phyloP scores from a whole-genome alignment of 2,329 filamentous ascomycete genomes.

The Dendrostoma leiphaemia region DNA sequence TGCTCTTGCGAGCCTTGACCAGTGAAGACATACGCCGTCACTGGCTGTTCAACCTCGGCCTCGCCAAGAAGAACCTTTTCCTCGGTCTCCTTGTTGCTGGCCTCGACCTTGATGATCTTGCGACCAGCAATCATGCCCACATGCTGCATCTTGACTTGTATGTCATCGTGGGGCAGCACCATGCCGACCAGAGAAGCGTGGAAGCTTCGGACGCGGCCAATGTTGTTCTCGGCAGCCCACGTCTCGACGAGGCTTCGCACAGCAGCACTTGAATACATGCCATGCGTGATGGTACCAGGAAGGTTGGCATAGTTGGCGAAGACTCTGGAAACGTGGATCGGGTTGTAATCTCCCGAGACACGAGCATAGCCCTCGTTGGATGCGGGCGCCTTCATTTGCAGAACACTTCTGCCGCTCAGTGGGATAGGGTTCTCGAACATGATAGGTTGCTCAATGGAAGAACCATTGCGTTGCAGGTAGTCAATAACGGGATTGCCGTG shows the following conservation, averaged over 20 bases:
- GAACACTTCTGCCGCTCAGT: constrained; percentile 84
- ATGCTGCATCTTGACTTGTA: constrained; percentile 93
- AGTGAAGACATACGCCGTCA: constrained; percentile 96
- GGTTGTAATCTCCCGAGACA: constrained; percentile 97
- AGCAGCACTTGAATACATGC: constrained; percentile 98
- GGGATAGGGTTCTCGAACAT: constrained; percentile 98
- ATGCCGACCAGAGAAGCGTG: constrained; percentile 96
- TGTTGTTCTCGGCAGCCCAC: constrained; percentile 98
- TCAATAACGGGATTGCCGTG: constrained; percentile 97
- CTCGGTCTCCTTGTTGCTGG: constrained; percentile 90
- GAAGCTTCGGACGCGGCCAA: constrained; percentile 95
- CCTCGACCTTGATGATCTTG: constrained; percentile 99
- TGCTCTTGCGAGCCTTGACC: constrained; percentile 98
- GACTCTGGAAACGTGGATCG: constrained; percentile 95
- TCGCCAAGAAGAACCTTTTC: constrained; percentile 95
- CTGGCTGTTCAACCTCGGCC: constrained; percentile 96
- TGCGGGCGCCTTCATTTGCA: constrained; percentile 85
- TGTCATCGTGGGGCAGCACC: constrained; percentile 94
- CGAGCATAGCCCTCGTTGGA: constrained; percentile 98
- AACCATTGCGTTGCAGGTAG: constrained; percentile 88
- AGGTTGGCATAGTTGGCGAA: constrained; percentile 96
- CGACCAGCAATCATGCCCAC: constrained; percentile 96
- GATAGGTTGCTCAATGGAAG: constrained; percentile 91
- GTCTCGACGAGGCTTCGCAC: constrained; percentile 96
- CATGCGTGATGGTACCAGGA: constrained; percentile 95